A percentile compares a stretch with the other conserved stretches of the same genome.
Evolutionary conservation across 1,284 basidiomycete genomes (phyloP).

Genomic region (Sphagnurus paluster): DNA sequence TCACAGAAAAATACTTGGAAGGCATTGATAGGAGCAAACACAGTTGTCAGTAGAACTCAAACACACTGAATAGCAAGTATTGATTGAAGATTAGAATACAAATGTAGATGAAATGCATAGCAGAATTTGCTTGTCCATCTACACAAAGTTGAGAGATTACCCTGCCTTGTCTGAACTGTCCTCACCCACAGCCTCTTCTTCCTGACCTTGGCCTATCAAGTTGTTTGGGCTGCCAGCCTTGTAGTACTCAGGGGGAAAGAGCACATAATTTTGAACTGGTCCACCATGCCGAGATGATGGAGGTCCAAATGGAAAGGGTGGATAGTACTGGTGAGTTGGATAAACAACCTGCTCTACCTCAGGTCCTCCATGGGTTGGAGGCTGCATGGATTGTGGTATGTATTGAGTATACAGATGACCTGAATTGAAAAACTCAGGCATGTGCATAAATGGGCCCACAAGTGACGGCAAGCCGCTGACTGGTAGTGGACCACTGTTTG

Average conservation of each 20-base stretch:
- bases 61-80: background rate
- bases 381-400: slow-evolving; percentile 37
- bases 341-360: slow-evolving; percentile 48
- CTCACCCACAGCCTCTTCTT: slow-evolving; percentile 20
- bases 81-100: slow-evolving; percentile 17
- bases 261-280: slow-evolving; percentile 30
- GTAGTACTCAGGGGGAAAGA: slow-evolving; percentile 31
- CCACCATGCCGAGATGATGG: slow-evolving; percentile 36
- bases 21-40: background rate
- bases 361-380: slow-evolving; percentile 40
- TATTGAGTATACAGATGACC: slow-evolving; percentile 48
- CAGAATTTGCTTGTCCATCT: slow-evolving; percentile 5
- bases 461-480: slow-evolving; percentile 42
- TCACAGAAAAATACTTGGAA: background rate
- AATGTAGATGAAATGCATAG: slow-evolving; percentile 14
- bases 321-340: slow-evolving; percentile 49
- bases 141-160: slow-evolving; percentile 12
- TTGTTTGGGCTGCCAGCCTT: slow-evolving; percentile 28
- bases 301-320: slow-evolving; percentile 46
- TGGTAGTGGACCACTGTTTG: slow-evolving; percentile 41
- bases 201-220: slow-evolving; percentile 17
- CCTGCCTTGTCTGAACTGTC: slow-evolving; percentile 24
- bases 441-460: slow-evolving; percentile 35
- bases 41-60: slow-evolving; percentile 2
- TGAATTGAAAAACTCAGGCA: slow-evolving; percentile 42